phyloP scores from a whole-genome alignment of 23 red algal genomes.

The Gracilaria caudata region DNA sequence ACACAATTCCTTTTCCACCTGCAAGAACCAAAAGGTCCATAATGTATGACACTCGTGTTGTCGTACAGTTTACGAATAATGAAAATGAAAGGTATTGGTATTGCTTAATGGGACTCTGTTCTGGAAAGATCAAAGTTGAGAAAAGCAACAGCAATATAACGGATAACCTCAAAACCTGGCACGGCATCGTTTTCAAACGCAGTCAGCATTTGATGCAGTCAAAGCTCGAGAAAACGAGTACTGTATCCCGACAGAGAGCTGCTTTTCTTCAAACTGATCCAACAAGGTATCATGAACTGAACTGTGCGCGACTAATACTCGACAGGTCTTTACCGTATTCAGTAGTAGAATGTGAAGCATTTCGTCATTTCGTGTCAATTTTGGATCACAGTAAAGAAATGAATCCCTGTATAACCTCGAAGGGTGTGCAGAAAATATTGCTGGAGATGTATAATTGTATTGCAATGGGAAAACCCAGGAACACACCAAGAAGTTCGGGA shows the following conservation, averaged over 20 bases:
- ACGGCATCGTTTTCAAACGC: not conserved
- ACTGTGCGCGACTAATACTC: not conserved
- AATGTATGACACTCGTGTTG: not conserved
- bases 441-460: not conserved
- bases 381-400: not conserved
- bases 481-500: too few relatives aligned
- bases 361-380: not conserved
- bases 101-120: not conserved
- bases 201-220: not conserved
- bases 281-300: not conserved
- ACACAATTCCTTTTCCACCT: not conserved
- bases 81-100: not conserved
- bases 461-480: too few relatives aligned
- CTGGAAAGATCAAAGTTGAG: not conserved
- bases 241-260: not conserved
- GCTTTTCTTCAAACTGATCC: not conserved
- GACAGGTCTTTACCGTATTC: not conserved
- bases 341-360: not conserved
- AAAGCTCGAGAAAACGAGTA: not conserved
- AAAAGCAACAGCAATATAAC: constrained; percentile 11
- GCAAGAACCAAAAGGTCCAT: not conserved
- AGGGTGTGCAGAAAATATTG: not conserved
- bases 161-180: not conserved
- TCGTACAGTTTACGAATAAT: not conserved
- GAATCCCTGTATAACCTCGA: not conserved